These are phyloP conservation scores for Polygonum aviculare DNA, from an alignment of 148 eudicot species.

Conservation along the genomic window DNA sequence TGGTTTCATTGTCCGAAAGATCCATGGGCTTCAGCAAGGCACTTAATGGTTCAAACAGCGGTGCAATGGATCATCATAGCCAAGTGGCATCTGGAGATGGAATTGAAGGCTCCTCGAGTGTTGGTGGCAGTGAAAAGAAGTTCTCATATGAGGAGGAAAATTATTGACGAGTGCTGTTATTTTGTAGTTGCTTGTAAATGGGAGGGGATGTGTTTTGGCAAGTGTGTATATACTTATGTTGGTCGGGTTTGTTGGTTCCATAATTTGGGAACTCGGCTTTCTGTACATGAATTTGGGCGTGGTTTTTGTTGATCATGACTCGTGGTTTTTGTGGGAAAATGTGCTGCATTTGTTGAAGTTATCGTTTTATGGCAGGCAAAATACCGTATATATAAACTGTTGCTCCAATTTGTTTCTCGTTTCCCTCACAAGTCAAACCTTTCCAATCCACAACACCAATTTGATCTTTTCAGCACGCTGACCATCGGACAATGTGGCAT, in stretches of 20 bases:
- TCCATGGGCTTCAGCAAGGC: not conserved
- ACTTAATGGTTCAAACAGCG: not conserved
- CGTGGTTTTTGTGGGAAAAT: not conserved
- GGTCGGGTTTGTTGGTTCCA: not conserved
- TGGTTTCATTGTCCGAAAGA: constrained; percentile 39
- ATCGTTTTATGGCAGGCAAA: not conserved
- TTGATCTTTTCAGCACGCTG: too few species aligned
- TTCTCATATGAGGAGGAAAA: not conserved
- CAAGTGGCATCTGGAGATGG: not conserved
- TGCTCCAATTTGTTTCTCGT: too few species aligned
- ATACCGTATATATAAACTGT: too few species aligned
- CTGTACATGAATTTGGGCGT: not conserved
- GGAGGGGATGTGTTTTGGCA: not conserved
- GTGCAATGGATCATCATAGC: not conserved
- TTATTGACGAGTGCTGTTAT: not conserved
- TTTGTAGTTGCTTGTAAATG: not conserved
- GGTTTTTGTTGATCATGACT: not conserved
- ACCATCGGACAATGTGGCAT: too few species aligned
- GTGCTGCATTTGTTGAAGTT: not conserved
- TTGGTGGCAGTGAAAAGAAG: not conserved
- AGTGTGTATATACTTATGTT: not conserved
- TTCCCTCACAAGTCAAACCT: too few species aligned
- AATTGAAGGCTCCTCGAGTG: not conserved
- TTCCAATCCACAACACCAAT: too few species aligned
- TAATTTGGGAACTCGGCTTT: not conserved